Conservation (phyloP, 2,329 filamentous ascomycete species). For the Nakataea oryzae region DNA sequence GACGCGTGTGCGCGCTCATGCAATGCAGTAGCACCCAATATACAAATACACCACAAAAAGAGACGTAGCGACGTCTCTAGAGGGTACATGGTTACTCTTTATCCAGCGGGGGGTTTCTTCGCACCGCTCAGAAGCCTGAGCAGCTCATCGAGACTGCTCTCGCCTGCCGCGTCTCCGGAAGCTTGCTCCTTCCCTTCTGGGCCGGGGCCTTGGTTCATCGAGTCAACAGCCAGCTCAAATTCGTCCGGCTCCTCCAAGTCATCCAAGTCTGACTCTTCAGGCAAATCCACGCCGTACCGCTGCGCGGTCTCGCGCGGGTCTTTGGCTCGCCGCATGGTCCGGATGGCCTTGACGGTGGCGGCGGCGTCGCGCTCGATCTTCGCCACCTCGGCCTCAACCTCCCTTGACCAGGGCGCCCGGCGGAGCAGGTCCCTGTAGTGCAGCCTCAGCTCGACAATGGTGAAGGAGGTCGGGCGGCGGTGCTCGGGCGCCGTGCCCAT, state of each 20-base stretch:
- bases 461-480: slow-evolving; percentile 29
- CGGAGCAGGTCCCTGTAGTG: slow-evolving; percentile 39
- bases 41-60: too few species aligned
- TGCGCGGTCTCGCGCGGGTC: background rate
- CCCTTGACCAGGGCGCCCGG: slow-evolving; percentile 35
- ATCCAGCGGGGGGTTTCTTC: background rate
- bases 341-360: background rate
- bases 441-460: slow-evolving; percentile 36
- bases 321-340: slow-evolving; percentile 1
- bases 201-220: background rate
- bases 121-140: background rate
- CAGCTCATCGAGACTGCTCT: background rate
- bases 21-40: too few species aligned
- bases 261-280: background rate
- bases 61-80: too few species aligned
- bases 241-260: background rate
- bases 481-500: slow-evolving; percentile 23
- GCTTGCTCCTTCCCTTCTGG: background rate
- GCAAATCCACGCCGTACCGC: background rate
- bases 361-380: slow-evolving; percentile 16
- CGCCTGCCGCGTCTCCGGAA: background rate
- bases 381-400: slow-evolving; percentile 27
- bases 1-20: too few species aligned
- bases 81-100: too few species aligned
- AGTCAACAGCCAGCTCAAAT: too few species aligned